Evolutionary conservation across 352 stramenopile species (phyloP).

Genomic region (Globisporangium uncinulatum): DNA sequence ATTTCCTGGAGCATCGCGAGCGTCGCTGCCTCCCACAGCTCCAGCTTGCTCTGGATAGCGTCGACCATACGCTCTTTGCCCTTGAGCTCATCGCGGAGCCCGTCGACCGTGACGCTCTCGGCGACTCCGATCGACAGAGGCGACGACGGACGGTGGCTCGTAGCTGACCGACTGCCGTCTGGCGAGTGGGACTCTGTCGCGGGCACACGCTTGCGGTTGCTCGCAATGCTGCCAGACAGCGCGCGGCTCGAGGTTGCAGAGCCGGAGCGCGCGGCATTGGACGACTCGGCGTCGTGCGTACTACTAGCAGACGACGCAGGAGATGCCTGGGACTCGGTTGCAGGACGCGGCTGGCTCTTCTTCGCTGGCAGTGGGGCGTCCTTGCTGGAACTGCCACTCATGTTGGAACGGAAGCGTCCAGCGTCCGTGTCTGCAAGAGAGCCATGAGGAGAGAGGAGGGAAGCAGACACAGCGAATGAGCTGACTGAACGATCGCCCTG

Average conservation of each 20-base stretch:
- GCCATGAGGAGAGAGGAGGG: too few species aligned
- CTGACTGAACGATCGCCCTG: too few species aligned
- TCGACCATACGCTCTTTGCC: slow-evolving; percentile 34
- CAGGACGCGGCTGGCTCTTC: slow-evolving; percentile 3
- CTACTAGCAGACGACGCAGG: too few species aligned
- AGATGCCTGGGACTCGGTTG: background rate
- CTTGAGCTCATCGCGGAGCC: slow-evolving; percentile 28
- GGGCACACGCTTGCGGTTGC: slow-evolving; percentile 47
- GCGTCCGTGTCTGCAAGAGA: background rate
- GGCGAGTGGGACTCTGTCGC: slow-evolving; percentile 14
- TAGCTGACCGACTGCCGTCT: slow-evolving; percentile 1
- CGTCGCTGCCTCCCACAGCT: slow-evolving; percentile 59
- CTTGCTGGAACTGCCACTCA: background rate
- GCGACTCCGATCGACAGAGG: slow-evolving; percentile 25
- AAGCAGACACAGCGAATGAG: too few species aligned
- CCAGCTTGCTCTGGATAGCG: slow-evolving; percentile 53
- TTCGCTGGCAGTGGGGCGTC: background rate
- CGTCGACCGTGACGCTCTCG: slow-evolving; percentile 10
- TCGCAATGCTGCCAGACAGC: slow-evolving; percentile 46
- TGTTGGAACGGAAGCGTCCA: slow-evolving; percentile 1
- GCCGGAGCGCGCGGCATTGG: slow-evolving; percentile 6
- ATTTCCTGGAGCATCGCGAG: slow-evolving; percentile 67
- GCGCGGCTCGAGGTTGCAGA: slow-evolving; percentile 10
- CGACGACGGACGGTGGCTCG: slow-evolving; percentile 26
- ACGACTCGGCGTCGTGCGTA: background rate